These are phyloP conservation scores for Thoreauomyces humboldtii DNA, from an alignment of 192 early-diverging fungal genomes.

Conservation along the genomic window DNA sequence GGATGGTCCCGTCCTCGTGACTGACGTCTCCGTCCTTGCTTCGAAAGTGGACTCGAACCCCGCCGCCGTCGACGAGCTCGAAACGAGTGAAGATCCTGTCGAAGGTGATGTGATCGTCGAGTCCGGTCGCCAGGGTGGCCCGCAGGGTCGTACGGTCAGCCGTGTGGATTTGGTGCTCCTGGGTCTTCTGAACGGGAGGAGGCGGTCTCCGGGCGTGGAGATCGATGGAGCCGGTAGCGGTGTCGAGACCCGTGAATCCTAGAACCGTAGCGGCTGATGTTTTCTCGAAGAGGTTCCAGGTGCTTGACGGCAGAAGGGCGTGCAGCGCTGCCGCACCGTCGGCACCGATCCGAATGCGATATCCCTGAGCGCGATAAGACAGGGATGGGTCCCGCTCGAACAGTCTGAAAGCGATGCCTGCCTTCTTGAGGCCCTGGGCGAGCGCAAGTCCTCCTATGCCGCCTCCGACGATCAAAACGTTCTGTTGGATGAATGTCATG, in stretches of 20 bases:
- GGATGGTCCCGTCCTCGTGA: not conserved
- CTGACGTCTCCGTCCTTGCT: not conserved
- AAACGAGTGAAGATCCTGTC: not conserved
- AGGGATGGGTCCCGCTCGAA: constrained; percentile 31
- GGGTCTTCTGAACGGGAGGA: not conserved
- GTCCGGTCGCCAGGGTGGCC: not conserved
- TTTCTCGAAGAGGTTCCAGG: not conserved
- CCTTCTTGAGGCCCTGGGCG: constrained; percentile 35
- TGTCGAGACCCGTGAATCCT: too few relatives aligned
- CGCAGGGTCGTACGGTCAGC: not conserved
- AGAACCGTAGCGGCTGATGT: too few relatives aligned
- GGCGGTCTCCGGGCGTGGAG: not conserved
- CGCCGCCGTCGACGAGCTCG: not conserved
- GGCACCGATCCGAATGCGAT: constrained; percentile 11
- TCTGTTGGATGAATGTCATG: too few relatives aligned
- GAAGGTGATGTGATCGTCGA: not conserved
- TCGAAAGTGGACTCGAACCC: not conserved
- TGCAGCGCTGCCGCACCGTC: not conserved
- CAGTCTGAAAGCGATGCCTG: constrained; percentile 25
- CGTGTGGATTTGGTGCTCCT: not conserved
- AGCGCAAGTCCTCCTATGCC: constrained; percentile 32
- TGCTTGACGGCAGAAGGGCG: not conserved
- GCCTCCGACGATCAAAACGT: too few relatives aligned
- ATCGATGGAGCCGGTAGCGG: not conserved
- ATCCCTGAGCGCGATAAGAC: constrained; percentile 28